Conservation (phyloP, 2,329 filamentous ascomycete species). For the Diaporthe citriasiana region DNA sequence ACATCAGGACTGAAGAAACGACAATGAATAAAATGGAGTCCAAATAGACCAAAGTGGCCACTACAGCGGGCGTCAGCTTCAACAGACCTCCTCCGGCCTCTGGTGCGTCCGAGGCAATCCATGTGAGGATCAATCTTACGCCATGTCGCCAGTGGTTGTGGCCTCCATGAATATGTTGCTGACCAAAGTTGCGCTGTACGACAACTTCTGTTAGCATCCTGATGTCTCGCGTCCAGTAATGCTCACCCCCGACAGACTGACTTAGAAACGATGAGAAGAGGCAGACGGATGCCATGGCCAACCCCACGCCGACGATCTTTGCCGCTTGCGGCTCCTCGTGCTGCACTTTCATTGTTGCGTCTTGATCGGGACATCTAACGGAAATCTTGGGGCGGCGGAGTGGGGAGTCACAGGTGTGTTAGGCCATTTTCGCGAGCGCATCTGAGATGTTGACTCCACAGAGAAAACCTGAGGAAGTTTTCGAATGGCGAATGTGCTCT, state of each 20-base stretch:
- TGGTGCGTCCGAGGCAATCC: neutral
- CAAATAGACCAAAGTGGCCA: slow-evolving; percentile 19
- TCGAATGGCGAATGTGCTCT: neutral
- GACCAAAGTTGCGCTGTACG: slow-evolving; percentile 8
- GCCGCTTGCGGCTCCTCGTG: slow-evolving; percentile 24
- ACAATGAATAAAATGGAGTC: neutral
- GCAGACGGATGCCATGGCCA: slow-evolving; percentile 13
- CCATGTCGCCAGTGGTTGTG: slow-evolving; percentile 19
- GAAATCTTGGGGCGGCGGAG: neutral
- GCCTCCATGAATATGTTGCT: slow-evolving; percentile 20
- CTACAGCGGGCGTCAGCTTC: slow-evolving; percentile 6
- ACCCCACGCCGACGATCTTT: slow-evolving; percentile 16
- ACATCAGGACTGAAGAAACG: neutral
- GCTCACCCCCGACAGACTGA: neutral
- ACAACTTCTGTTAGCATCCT: neutral
- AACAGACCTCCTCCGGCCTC: neutral
- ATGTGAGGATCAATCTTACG: neutral
- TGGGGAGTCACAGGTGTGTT: neutral
- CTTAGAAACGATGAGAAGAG: slow-evolving; percentile 26
- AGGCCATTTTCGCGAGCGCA: slow-evolving; percentile 19
- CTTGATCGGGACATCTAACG: slow-evolving; percentile 10
- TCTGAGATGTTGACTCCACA: neutral
- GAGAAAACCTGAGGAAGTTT: neutral
- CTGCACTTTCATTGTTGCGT: slow-evolving; percentile 24
- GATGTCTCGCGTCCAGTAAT: neutral